These are phyloP conservation scores for Trichomonas vaginalis DNA, from an alignment of 208 protist genomes.

Conservation along the genomic window DNA sequence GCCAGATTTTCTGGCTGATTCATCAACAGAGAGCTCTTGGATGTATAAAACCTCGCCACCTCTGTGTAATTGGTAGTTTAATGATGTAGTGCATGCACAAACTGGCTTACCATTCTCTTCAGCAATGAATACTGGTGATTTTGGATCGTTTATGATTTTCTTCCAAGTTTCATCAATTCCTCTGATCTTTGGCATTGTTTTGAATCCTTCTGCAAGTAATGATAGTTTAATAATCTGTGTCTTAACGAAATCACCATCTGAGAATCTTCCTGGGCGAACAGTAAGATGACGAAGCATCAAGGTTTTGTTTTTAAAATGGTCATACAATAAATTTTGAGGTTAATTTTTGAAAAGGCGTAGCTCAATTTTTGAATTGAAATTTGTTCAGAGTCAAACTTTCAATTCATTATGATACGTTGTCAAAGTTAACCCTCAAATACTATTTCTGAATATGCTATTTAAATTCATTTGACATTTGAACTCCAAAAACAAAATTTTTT, in stretches of 20 bases:
- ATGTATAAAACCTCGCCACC: not conserved
- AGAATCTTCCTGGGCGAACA: not conserved
- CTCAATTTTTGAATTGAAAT: too few relatives aligned
- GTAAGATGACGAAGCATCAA: not conserved
- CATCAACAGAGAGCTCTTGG: not conserved
- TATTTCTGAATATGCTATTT: too few relatives aligned
- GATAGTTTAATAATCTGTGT: not conserved
- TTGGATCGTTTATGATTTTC: not conserved
- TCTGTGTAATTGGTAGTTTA: not conserved
- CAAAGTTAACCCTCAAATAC: too few relatives aligned
- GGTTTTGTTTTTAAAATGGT: too few relatives aligned
- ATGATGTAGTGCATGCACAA: not conserved
- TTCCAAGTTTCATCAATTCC: not conserved
- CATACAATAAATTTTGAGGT: too few relatives aligned
- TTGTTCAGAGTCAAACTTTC: too few relatives aligned
- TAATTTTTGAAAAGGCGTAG: too few relatives aligned
- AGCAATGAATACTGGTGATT: not conserved
- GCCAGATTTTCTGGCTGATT: not conserved
- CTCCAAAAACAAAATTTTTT: too few relatives aligned
- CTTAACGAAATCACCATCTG: not conserved
- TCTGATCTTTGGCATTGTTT: not conserved
- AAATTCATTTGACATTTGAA: too few relatives aligned
- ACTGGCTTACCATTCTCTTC: not conserved
- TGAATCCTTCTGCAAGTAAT: not conserved
- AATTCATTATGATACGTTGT: too few relatives aligned